A percentile compares a stretch with the other conserved stretches of the same genome.
These are phyloP conservation scores for Hypoxylon intermedium DNA, from an alignment of 495 filamentous ascomycete genomes.

Conservation along the genomic window DNA sequence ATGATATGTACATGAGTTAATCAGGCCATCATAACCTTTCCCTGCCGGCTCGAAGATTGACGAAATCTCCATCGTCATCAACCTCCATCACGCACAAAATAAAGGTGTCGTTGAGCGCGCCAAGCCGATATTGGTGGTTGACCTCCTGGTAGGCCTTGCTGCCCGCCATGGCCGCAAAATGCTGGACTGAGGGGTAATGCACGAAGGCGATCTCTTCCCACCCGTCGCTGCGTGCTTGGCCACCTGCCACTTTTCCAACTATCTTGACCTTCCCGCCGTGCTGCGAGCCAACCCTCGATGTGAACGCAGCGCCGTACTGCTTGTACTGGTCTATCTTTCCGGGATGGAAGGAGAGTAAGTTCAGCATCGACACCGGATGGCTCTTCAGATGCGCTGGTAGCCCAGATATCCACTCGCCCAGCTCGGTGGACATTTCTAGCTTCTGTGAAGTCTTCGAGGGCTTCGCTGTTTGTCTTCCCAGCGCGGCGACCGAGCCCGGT, in stretches of 20 bases:
- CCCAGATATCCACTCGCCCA: slow-evolving; percentile 57
- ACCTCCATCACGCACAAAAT: slow-evolving; percentile 68
- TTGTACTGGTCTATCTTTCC: slow-evolving; percentile 62
- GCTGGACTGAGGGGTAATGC: slow-evolving; percentile 68
- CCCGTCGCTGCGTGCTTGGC: slow-evolving; percentile 41
- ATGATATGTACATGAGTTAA: too few species aligned
- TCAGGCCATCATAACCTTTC: slow-evolving; percentile 30
- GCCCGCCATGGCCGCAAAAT: slow-evolving; percentile 71
- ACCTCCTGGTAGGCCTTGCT: slow-evolving; percentile 69
- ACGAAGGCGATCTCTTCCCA: slow-evolving; percentile 64
- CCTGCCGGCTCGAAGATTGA: not conserved
- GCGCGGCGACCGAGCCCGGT: slow-evolving; percentile 40
- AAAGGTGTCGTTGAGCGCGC: slow-evolving; percentile 67
- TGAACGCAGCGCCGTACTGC: slow-evolving; percentile 65
- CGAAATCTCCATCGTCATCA: slow-evolving; percentile 30
- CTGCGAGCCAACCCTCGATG: slow-evolving; percentile 56
- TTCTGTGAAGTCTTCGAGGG: slow-evolving; percentile 54
- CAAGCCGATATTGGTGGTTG: slow-evolving; percentile 62
- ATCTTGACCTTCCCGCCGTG: slow-evolving; percentile 68
- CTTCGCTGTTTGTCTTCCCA: slow-evolving; percentile 51
- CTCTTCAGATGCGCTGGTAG: slow-evolving; percentile 33
- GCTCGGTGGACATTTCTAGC: slow-evolving; percentile 61
- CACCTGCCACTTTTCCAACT: slow-evolving; percentile 59
- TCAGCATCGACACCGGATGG: slow-evolving; percentile 70
- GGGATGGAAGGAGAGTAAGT: slow-evolving; percentile 66